These are phyloP conservation scores for Pistacia atlantica DNA, from an alignment of 345 rosid genomes.

Conservation along the genomic window DNA sequence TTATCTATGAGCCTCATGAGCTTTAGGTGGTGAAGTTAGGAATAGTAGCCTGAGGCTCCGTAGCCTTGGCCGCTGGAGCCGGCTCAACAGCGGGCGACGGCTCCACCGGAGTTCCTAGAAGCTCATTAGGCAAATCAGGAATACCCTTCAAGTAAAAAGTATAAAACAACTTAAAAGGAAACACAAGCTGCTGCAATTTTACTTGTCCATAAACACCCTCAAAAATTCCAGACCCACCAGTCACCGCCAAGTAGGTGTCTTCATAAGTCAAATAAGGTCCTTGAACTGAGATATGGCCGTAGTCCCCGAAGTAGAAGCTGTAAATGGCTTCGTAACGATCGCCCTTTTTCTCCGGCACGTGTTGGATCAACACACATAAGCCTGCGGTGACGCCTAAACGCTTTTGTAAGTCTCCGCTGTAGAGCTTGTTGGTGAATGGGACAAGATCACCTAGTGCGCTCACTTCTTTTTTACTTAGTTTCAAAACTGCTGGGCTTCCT, in stretches of 20 bases:
- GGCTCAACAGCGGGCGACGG: conserved; percentile 50
- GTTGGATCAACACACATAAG: conserved; percentile 45
- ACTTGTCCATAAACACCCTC: conserved; percentile 59
- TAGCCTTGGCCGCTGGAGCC: conserved; percentile 47
- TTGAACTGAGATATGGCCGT: conserved; percentile 57
- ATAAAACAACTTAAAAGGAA: conserved; percentile 61
- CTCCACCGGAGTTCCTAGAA: conserved; percentile 41
- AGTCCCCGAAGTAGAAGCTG: conserved; percentile 64
- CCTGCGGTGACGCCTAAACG: conserved; percentile 59
- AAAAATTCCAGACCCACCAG: conserved; percentile 57
- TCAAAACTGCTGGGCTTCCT: conserved; percentile 51
- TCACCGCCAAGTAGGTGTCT: conserved; percentile 49
- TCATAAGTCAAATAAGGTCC: conserved; percentile 50
- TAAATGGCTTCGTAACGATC: conserved; percentile 56
- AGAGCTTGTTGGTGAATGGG: conserved; percentile 58
- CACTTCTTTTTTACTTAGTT: conserved; percentile 40
- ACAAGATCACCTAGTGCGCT: conserved; percentile 52
- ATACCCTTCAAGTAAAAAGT: conserved; percentile 57
- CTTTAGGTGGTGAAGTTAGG: conserved; percentile 41
- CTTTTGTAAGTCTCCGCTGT: conserved; percentile 51
- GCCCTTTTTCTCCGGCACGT: conserved; percentile 44
- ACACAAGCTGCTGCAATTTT: conserved; percentile 48
- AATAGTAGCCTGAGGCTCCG: conserved; percentile 40
- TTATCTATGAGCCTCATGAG: neutral
- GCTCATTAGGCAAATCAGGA: conserved; percentile 37